Evolutionary conservation across 2,329 filamentous ascomycete genomes (phyloP), one percentile per base, ranked within the genome.

Genomic region (Paracorniculantispora psalliotae): DNA sequence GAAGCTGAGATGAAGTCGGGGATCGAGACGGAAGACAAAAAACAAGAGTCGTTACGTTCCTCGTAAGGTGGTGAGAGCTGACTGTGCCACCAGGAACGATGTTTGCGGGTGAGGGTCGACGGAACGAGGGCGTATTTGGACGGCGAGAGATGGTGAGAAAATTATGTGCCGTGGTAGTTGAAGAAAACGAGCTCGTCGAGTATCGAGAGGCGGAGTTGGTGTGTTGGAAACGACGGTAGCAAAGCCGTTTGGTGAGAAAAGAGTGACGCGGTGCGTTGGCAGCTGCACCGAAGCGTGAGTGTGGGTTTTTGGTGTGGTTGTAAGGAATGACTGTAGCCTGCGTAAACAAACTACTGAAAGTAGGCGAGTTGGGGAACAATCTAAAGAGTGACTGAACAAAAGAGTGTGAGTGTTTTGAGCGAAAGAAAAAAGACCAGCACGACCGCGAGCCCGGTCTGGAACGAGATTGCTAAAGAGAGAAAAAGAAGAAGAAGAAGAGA

Each of bases 311-410:
- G 26, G 28, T 57, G 43, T 28, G 51, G 41, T n/a, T 23, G 25
- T 33, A 59, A 59, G 47, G 56, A 59, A 59, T 52, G 56, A 52
- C 56, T 59, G 56, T 23, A 59, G 56, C 33, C 23, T 39, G 56
- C 26, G 56, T 52, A 52, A 59, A 44, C 46, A 52, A 59, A 46
- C 56, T 30, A 52, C 56, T 52, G 30, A 17, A 19, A 39, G 15
- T 33, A 25, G 15, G 44, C 25, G n/a, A 23, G 37, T 44, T 26
- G 4, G 12, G 12, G 37, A 46, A 58, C 56, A 33, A 59, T 46
- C 17, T 44, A 47, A 59, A n/a, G 56, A 59, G 56, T 59, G 56
- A 59, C 56, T 37, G 43, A 26, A n/a, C n/a, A n/a, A 55, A 55
- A 25, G 52, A 55, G 30, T 30, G 52, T 47, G 48, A 52, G 35